A percentile compares a stretch with the other conserved stretches of the same genome.
phyloP scores from a whole-genome alignment of 169 alveolate genomes.

The Eimeria maxima region DNA sequence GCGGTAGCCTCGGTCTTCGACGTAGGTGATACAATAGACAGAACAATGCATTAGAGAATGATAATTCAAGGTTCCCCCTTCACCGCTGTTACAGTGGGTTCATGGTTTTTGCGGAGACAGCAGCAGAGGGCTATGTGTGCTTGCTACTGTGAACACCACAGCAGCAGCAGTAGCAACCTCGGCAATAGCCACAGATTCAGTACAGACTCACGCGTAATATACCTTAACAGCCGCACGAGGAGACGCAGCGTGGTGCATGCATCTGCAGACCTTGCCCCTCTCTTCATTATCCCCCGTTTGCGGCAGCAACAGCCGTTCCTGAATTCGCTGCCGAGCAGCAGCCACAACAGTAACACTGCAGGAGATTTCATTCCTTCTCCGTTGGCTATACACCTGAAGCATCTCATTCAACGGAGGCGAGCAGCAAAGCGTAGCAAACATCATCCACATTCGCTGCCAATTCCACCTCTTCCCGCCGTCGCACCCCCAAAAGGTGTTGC shows the following conservation, averaged over 20 bases:
- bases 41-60: too few species aligned
- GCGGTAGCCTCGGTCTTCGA: not conserved
- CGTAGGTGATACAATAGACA: not conserved
- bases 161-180: not conserved
- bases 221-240: conserved; percentile 47
- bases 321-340: conserved; percentile 17
- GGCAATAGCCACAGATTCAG: conserved; percentile 1
- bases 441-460: conserved; percentile 35
- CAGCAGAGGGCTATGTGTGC: not conserved
- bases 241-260: conserved; percentile 63
- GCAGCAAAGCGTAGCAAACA: conserved; percentile 36
- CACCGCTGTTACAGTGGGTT: too few species aligned
- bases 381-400: conserved; percentile 52
- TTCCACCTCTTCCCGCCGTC: conserved; percentile 33
- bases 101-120: not conserved
- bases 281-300: conserved; percentile 24
- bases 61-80: too few species aligned
- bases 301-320: conserved; percentile 64
- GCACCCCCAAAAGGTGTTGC: conserved; percentile 13
- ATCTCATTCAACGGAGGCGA: conserved; percentile 42
- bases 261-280: conserved; percentile 43
- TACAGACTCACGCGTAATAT: conserved; percentile 36
- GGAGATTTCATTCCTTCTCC: conserved; percentile 13
- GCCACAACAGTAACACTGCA: not conserved
- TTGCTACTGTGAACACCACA: not conserved